Evolutionary conservation across 164 flowering plant species (phyloP).

Genomic region (Macadamia tetraphylla): DNA sequence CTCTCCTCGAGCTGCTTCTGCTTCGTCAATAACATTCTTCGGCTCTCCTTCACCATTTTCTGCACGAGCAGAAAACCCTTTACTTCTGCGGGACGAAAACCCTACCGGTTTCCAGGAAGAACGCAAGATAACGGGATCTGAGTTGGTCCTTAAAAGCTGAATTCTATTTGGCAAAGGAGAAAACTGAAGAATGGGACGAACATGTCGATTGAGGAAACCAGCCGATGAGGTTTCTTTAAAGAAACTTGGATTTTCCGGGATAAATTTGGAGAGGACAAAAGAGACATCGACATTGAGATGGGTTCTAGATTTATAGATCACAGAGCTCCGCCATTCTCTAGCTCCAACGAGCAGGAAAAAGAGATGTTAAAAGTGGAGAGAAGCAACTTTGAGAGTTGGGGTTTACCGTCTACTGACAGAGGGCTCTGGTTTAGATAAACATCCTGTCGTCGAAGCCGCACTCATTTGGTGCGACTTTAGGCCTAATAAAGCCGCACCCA

Average conservation of each 20-base stretch:
- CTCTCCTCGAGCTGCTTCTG: constrained; percentile 43
- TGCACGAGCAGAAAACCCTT: constrained; percentile 5
- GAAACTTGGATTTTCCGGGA: not conserved
- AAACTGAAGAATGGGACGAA: not conserved
- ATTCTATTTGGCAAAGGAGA: not conserved
- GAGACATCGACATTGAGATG: constrained; percentile 11
- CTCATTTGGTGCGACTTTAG: too few species aligned
- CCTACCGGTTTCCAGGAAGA: not conserved
- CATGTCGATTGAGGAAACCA: not conserved
- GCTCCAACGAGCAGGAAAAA: not conserved
- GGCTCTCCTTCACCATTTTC: constrained; percentile 19
- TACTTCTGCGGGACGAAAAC: constrained; percentile 2
- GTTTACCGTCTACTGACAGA: not conserved
- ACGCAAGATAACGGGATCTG: not conserved
- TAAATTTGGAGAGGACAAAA: constrained; percentile 9
- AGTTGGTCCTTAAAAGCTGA: not conserved
- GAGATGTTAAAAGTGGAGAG: too few species aligned
- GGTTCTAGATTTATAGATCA: not conserved
- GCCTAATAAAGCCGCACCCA: too few species aligned
- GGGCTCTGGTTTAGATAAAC: too few species aligned
- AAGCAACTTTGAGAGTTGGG: not conserved
- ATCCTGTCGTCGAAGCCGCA: too few species aligned
- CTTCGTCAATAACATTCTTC: constrained; percentile 23
- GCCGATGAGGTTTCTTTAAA: not conserved
- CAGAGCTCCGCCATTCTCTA: constrained; percentile 1